A percentile compares a stretch with the other conserved stretches of the same genome.
phyloP scores from a whole-genome alignment of 768 basidiomycete species.

The Hygrophorus russula region DNA sequence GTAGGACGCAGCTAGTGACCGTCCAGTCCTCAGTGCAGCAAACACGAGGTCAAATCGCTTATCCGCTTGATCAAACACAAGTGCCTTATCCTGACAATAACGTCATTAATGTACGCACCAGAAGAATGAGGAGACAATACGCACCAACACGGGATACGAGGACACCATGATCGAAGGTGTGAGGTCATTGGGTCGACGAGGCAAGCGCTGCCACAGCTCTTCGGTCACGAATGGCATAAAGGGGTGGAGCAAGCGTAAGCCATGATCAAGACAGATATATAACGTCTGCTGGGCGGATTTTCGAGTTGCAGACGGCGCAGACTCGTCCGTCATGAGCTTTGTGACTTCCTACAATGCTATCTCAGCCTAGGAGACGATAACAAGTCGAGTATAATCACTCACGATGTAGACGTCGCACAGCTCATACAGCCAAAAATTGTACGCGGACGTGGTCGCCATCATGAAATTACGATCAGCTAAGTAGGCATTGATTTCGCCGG shows the following conservation, averaged over 20 bases:
- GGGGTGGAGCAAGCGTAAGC: slow-evolving; percentile 84
- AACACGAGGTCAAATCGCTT: slow-evolving; percentile 83
- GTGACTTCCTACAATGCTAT: slow-evolving; percentile 71
- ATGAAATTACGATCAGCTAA: slow-evolving; percentile 86
- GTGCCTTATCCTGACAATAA: slow-evolving; percentile 39
- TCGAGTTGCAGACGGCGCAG: slow-evolving; percentile 47
- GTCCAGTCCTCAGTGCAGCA: slow-evolving; percentile 61
- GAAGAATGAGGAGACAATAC: slow-evolving; percentile 18
- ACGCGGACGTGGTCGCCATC: slow-evolving; percentile 70
- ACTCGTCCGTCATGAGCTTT: slow-evolving; percentile 92
- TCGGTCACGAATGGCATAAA: slow-evolving; percentile 99
- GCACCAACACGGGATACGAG: slow-evolving; percentile 67
- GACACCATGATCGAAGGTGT: slow-evolving; percentile 88
- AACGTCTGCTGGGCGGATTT: slow-evolving; percentile 90
- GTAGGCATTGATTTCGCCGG: slow-evolving; percentile 62
- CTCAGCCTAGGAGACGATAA: not conserved
- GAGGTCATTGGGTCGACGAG: slow-evolving; percentile 69
- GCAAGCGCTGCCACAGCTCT: slow-evolving; percentile 95
- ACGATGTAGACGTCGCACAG: slow-evolving; percentile 99
- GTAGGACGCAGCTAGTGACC: slow-evolving; percentile 84
- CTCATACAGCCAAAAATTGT: slow-evolving; percentile 98
- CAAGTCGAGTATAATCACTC: slow-evolving; percentile 15
- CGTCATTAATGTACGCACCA: not conserved
- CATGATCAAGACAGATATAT: slow-evolving; percentile 88
- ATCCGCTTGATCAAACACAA: slow-evolving; percentile 63